Base-by-base conservation (phyloP, 2,329 filamentous ascomycete species). In the Pseudogymnoascus pannorum region DNA sequence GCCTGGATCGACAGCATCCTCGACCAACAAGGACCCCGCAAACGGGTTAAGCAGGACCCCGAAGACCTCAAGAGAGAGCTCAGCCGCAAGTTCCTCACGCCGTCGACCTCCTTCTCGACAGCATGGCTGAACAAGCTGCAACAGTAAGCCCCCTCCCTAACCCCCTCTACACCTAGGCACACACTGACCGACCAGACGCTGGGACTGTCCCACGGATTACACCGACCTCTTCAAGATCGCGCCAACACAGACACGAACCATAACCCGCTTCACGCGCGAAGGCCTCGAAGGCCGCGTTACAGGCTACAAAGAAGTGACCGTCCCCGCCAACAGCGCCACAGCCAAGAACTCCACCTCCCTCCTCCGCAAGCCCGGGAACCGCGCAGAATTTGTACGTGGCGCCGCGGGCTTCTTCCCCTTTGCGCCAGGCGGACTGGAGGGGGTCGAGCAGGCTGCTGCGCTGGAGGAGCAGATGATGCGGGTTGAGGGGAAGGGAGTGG, bases 281-380 rank as follows among this genome's bases (percentile, higher is more conserved):
- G 94, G 94, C 5, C 81, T 97, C 12, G 92, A 97, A 75, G 94
- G 94, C 20, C 84, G 88, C 59, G 93, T 99, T 22, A 96, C 91
- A 7, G 92, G 92, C 58, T 97, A 99, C 75, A 89, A 87, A 71
- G 94, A 97, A 73, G 90, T 97, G 58, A 97, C 94, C 1, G 86
- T 97, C 7, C 91, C 93, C 4, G 91, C 91, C 33, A 89, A 87
- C 69, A 95, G 89, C 69, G 91, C 89, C 14, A 97, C 90, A 14
- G 93, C 92, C 57, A 99, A 97, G 76, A 96, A 96, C 71, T 97
- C 92, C 2, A 97, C 92, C 0, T 96, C 92, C 4, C 79, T 97
- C 40, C 78, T 89, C 14, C 84, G 94, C 51, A 95, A 95, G 71
- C 93, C 93, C 3, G 93, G 91, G 12, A 87, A 86, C 62, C 84